Percentiles rank a stretch among this genome's conserved stretches.
Conservation (phyloP, 2,329 filamentous ascomycete species). For the Fusarium solani-melongenae region DNA sequence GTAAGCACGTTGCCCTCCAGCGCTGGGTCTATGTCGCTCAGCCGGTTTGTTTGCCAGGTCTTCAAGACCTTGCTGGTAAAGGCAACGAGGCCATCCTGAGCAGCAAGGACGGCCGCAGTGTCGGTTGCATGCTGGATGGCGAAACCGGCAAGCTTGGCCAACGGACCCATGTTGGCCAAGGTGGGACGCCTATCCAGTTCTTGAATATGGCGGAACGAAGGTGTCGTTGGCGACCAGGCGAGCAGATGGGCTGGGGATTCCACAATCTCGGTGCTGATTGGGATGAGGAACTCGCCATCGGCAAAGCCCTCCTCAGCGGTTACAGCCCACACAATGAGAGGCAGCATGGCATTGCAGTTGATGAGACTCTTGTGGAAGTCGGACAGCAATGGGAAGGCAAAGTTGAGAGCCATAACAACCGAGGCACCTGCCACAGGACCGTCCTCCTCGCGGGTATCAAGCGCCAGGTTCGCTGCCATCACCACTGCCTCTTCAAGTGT, state of each 20-base stretch:
- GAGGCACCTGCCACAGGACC: slow-evolving; percentile 57
- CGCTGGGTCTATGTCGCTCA: slow-evolving; percentile 77
- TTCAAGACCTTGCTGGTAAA: slow-evolving; percentile 75
- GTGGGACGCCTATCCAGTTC: slow-evolving; percentile 70
- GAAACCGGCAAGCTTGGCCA: slow-evolving; percentile 73
- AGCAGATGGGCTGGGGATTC: slow-evolving; percentile 59
- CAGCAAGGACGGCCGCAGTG: slow-evolving; percentile 57
- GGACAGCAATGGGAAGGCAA: slow-evolving; percentile 78
- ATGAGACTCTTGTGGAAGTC: slow-evolving; percentile 67
- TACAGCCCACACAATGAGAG: slow-evolving; percentile 74
- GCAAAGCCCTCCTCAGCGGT: slow-evolving; percentile 79
- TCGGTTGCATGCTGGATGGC: slow-evolving; percentile 67
- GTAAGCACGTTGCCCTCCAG: slow-evolving; percentile 73
- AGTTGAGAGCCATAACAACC: slow-evolving; percentile 79
- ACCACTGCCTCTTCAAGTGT: slow-evolving; percentile 80
- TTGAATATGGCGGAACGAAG: slow-evolving; percentile 70
- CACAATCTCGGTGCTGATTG: slow-evolving; percentile 74
- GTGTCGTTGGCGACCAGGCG: slow-evolving; percentile 71
- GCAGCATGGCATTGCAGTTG: slow-evolving; percentile 76
- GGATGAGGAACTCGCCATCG: slow-evolving; percentile 78
- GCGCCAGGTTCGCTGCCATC: slow-evolving; percentile 79
- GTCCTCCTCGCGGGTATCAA: slow-evolving; percentile 60
- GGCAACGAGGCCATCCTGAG: slow-evolving; percentile 70
- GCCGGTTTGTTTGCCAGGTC: slow-evolving; percentile 79
- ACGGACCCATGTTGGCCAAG: slow-evolving; percentile 73